phyloP scores from a whole-genome alignment of 108 stramenopile species.

The Cylindrotheca fusiformis region DNA sequence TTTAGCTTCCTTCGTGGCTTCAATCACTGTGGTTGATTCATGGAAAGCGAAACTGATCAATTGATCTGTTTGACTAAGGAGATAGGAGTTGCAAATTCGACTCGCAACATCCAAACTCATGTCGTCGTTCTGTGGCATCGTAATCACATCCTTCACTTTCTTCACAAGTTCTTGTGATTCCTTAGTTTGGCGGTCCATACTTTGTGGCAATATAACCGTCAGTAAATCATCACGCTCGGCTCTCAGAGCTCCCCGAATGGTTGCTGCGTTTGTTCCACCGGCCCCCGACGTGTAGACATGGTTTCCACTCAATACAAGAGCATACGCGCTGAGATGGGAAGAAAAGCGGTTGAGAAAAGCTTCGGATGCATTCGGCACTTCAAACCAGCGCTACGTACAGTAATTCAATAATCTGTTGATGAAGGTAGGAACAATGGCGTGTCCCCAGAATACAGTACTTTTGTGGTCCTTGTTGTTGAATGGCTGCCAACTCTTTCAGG shows the following conservation, averaged over 20 bases:
- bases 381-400: constrained; percentile 49
- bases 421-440: constrained; percentile 90
- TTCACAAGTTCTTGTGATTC: constrained; percentile 82
- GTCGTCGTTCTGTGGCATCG: constrained; percentile 84
- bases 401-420: constrained; percentile 94
- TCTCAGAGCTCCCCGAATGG: constrained; percentile 87
- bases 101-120: constrained; percentile 83
- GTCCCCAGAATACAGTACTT: constrained; percentile 94
- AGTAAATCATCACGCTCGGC: constrained; percentile 84
- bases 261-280: constrained; percentile 87
- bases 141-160: constrained; percentile 76
- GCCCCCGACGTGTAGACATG: constrained; percentile 93
- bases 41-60: constrained; percentile 94
- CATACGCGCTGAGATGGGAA: constrained; percentile 71
- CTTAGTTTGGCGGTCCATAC: constrained; percentile 76
- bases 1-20: constrained; percentile 85
- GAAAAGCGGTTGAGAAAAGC: constrained; percentile 1
- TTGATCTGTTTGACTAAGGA: constrained; percentile 88
- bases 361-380: not conserved
- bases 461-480: constrained; percentile 88
- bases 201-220: constrained; percentile 91
- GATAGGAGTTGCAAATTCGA: constrained; percentile 88
- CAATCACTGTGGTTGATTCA: constrained; percentile 87
- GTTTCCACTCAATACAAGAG: constrained; percentile 89
- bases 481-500: constrained; percentile 86